phyloP scores from a whole-genome alignment of 805 yeast genomes.

The Ogataea pilisensis region DNA sequence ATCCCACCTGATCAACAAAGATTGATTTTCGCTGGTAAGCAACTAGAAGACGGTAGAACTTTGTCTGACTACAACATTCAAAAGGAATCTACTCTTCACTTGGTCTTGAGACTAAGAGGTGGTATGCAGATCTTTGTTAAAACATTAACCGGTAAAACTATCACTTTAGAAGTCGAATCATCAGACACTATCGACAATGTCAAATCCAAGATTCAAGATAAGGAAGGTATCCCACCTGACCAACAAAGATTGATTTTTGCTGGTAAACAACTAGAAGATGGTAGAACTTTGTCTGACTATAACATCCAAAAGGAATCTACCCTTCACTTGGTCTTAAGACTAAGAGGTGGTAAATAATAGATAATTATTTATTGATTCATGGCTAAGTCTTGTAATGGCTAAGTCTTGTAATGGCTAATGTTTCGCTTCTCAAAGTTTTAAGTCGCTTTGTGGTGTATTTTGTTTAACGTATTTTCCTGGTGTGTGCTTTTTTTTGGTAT shows the following conservation, averaged over 20 bases:
- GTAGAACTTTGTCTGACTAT: constrained; percentile 93
- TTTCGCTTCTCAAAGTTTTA: no score
- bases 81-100: constrained; percentile 37
- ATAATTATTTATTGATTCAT: no score
- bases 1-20: constrained; percentile 41
- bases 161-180: constrained; percentile 53
- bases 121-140: constrained; percentile 88
- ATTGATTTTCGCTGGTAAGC: constrained; percentile 42
- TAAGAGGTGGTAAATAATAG: constrained; percentile 75
- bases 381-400: no score
- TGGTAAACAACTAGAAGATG: constrained; percentile 51
- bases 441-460: no score
- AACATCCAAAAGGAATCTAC: constrained; percentile 49
- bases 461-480: no score
- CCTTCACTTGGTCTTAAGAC: constrained; percentile 76
- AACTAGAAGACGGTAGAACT: constrained; percentile 72
- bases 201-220: constrained; percentile 41
- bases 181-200: constrained; percentile 43
- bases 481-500: no score
- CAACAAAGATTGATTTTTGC: constrained; percentile 44
- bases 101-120: constrained; percentile 38
- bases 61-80: constrained; percentile 70
- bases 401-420: no score
- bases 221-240: constrained; percentile 44
- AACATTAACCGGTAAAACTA: constrained; percentile 87